Percentiles rank a stretch among this genome's conserved stretches.
Evolutionary conservation across 148 eudicot genomes (phyloP).

Genomic region (Vaccinium vitisidaea): DNA sequence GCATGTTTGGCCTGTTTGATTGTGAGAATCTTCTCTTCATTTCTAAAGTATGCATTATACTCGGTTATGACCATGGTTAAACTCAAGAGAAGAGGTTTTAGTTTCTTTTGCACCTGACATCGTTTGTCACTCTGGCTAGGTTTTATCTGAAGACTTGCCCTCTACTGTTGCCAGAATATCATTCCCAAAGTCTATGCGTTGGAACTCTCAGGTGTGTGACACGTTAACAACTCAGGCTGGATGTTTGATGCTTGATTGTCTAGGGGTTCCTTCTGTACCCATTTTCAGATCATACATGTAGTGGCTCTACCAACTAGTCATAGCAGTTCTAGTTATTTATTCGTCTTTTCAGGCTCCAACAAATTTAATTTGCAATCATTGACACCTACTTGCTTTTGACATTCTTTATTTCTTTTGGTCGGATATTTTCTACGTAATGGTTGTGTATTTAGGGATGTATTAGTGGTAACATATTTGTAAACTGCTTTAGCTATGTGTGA

Average conservation of each 20-base stretch:
- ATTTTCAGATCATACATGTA: neutral
- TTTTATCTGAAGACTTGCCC: slow-evolving; percentile 86
- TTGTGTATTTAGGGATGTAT: neutral
- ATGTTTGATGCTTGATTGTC: neutral
- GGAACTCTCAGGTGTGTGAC: slow-evolving; percentile 91
- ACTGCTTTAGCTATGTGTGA: neutral
- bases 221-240: neutral
- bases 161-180: slow-evolving; percentile 66
- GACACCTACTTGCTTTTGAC: neutral
- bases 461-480: neutral
- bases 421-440: neutral
- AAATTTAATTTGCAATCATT: neutral
- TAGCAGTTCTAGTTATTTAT: neutral
- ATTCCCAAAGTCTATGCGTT: slow-evolving; percentile 97
- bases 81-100: neutral
- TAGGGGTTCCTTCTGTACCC: neutral
- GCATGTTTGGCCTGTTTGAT: neutral
- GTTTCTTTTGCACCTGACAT: slow-evolving; percentile 17
- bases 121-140: slow-evolving; percentile 43
- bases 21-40: neutral
- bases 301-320: neutral
- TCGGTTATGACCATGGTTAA: neutral
- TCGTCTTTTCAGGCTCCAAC: neutral
- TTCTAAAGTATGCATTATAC: neutral
- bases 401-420: neutral